A percentile compares a stretch with the other conserved stretches of the same genome.
These are phyloP conservation scores for Cryptococcus sp. DNA, from an alignment of 1,284 basidiomycete genomes.

Conservation along the genomic window DNA sequence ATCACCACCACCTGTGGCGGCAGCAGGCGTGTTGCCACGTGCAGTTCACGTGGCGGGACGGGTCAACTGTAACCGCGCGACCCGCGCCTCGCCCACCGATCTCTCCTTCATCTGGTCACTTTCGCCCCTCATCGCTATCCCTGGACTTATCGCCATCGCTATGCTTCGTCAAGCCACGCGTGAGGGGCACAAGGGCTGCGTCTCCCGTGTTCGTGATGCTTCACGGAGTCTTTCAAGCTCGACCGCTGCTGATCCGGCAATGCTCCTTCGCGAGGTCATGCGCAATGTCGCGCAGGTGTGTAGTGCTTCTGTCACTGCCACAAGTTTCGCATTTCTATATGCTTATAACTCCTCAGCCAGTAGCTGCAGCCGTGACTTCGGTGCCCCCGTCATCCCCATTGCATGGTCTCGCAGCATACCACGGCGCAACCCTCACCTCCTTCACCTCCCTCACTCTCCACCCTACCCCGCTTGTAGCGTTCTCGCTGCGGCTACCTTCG, in stretches of 20 bases:
- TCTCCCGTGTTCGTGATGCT: too few relatives aligned
- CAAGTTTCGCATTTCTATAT: background rate
- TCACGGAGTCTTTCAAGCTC: too few relatives aligned
- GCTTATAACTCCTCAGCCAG: conserved; percentile 31
- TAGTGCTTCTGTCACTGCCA: background rate
- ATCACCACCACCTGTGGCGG: too few relatives aligned
- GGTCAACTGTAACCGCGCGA: too few relatives aligned
- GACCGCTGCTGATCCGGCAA: conserved; percentile 16
- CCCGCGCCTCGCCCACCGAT: too few relatives aligned
- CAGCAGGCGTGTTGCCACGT: too few relatives aligned
- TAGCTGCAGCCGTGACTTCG: conserved; percentile 43
- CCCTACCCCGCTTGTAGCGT: conserved; percentile 78
- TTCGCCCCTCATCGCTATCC: too few relatives aligned
- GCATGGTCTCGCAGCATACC: conserved; percentile 45
- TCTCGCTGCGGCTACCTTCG: conserved; percentile 82
- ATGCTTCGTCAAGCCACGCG: too few relatives aligned
- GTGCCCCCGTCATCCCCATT: conserved; percentile 14
- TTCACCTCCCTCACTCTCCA: conserved; percentile 87
- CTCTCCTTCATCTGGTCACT: too few relatives aligned
- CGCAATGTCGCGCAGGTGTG: conserved; percentile 49
- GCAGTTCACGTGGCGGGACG: too few relatives aligned
- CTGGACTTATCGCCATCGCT: too few relatives aligned
- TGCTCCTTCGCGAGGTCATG: conserved; percentile 44
- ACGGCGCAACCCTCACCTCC: conserved; percentile 88
- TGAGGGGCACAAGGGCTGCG: too few relatives aligned